Evolutionary conservation across 2,329 filamentous ascomycete genomes (phyloP).

Genomic region (Daldinia sp.): DNA sequence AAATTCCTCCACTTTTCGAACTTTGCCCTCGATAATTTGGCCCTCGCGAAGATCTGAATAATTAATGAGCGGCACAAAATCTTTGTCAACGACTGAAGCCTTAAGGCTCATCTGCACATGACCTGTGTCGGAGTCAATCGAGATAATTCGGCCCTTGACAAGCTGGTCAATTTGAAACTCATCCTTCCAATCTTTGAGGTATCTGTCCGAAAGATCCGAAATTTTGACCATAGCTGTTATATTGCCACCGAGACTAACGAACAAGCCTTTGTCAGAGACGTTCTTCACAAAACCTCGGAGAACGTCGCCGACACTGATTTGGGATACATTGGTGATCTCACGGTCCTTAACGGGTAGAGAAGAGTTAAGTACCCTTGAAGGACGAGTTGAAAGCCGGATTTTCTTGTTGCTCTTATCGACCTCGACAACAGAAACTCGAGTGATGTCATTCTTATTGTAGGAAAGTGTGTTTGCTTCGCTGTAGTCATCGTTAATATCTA

Average conservation of each 20-base stretch:
- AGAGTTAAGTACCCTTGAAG: conserved; percentile 89
- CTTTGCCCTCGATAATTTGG: conserved; percentile 85
- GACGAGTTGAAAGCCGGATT: conserved; percentile 80
- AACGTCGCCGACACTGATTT: conserved; percentile 79
- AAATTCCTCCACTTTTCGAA: conserved; percentile 93
- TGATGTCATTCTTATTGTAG: conserved; percentile 83
- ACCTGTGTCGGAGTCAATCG: conserved; percentile 71
- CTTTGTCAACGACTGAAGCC: conserved; percentile 79
- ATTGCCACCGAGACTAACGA: conserved; percentile 82
- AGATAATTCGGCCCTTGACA: conserved; percentile 83
- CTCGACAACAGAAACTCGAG: conserved; percentile 84
- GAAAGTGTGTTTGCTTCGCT: conserved; percentile 77
- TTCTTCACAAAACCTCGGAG: conserved; percentile 93
- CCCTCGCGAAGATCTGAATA: conserved; percentile 81
- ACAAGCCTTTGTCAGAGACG: conserved; percentile 87
- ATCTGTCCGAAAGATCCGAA: conserved; percentile 87
- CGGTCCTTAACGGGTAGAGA: conserved; percentile 80
- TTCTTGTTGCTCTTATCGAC: conserved; percentile 87
- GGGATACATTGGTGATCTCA: conserved; percentile 75
- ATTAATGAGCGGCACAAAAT: conserved; percentile 76
- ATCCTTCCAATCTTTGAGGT: conserved; percentile 94
- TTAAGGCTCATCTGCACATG: conserved; percentile 90
- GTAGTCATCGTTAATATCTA: conserved; percentile 88
- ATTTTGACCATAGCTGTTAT: conserved; percentile 86
- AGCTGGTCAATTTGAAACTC: conserved; percentile 88